Conservation (phyloP, 352 stramenopile species). For the Halophytophthora polymorphica region DNA sequence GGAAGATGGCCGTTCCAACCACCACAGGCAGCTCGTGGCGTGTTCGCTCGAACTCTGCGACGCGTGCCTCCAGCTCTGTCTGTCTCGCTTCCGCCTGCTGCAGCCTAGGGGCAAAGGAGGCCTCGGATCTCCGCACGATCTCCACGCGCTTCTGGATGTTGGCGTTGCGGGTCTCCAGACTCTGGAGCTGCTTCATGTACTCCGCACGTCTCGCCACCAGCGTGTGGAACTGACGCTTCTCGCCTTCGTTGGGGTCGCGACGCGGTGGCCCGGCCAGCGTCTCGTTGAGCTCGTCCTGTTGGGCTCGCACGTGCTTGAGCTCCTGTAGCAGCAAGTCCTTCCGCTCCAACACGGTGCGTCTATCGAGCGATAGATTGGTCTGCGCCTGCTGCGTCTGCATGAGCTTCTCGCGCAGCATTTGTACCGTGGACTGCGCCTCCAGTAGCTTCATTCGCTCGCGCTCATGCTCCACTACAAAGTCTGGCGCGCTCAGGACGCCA, state of each 20-base stretch:
- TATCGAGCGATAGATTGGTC: conserved; percentile 34
- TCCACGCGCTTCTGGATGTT: conserved; percentile 47
- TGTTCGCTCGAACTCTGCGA: conserved; percentile 29
- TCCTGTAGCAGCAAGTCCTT: conserved; percentile 43
- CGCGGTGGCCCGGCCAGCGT: conserved; percentile 54
- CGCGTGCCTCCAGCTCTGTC: conserved; percentile 13
- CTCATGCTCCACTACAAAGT: conserved; percentile 51
- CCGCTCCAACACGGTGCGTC: conserved; percentile 42
- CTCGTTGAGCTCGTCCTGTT: conserved; percentile 49
- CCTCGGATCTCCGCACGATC: conserved; percentile 41
- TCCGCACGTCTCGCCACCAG: conserved; percentile 39
- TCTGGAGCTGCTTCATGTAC: conserved; percentile 49
- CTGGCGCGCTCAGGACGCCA: conserved; percentile 35
- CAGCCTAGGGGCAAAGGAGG: conserved; percentile 35
- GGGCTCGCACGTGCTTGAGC: conserved; percentile 40
- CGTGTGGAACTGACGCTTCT: conserved; percentile 62
- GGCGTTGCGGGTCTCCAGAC: conserved; percentile 34
- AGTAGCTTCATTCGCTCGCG: conserved; percentile 39
- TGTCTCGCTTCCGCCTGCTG: conserved; percentile 22
- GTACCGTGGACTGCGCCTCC: conserved; percentile 53
- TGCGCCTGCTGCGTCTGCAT: conserved; percentile 42
- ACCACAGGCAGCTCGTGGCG: conserved; percentile 53
- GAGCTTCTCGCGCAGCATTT: conserved; percentile 51
- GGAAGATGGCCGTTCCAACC: conserved; percentile 52
- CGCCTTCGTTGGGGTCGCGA: conserved; percentile 51